Evolutionary conservation across 805 yeast species (phyloP), one percentile per base, ranked within the genome.

Genomic region (Metschnikowia henanensis): DNA sequence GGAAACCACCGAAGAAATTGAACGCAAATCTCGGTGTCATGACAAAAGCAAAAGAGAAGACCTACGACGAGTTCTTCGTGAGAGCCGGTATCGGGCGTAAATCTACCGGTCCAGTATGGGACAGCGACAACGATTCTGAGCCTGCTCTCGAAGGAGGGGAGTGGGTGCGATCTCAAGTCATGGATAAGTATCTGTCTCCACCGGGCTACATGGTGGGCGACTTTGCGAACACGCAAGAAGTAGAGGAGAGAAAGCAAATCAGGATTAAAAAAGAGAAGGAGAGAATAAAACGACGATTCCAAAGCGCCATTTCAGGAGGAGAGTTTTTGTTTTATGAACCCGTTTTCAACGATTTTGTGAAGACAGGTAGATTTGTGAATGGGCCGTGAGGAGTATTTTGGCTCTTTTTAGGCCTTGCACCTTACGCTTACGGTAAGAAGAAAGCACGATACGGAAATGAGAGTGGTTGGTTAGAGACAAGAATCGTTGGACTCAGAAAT

Each of bases 121-220:
- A 45, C 20, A 40, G 49, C 18, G 59, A 58, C n/a, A 54, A 52
- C 12, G 55, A 52, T 6, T 19, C 32, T 4, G 35, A 37, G 4
- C n/a, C 18, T 8, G 37, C n/a, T 12, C 19, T 26, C 7, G 46
- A 43, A 15, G 36, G 26, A 2, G 33, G 19, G 18, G 34, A 25
- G 25, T 42, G 53, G 50, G 59, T 52, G 9, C 51, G 35, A 33
- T 61, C 51, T 16, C 73, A 68, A 51, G 49, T 66, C 7, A 65
- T 58, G 52, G 72, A 67, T 47, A 64, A 63, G 46, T 61, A 65
- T 37, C 66, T 66, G 41, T 61, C 68, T 5, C 73, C 73, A 2
- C 72, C 72, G 2, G 72, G 73, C 15, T 68, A 63, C 46, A 68
- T 68, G 71, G 49, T 52, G 16, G 66, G 68, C 17, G 70, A 64